A percentile compares a stretch with the other conserved stretches of the same genome.
phyloP scores from a whole-genome alignment of 2,329 filamentous ascomycete species.

The Fusarium mangiferae region DNA sequence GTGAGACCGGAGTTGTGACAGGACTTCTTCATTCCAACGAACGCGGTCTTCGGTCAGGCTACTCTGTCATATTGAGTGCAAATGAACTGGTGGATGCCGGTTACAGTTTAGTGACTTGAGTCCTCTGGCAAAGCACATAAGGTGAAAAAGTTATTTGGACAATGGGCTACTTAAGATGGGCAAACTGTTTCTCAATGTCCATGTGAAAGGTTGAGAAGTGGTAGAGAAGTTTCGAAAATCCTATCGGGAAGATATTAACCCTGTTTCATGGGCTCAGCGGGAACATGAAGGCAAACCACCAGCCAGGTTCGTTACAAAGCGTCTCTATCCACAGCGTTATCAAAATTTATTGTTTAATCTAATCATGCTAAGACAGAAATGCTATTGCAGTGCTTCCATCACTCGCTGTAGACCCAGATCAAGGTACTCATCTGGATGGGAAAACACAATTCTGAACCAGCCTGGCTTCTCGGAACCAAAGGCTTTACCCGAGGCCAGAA shows the following conservation, averaged over 20 bases:
- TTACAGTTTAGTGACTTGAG: neutral
- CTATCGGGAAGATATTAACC: neutral
- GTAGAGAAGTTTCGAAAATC: neutral
- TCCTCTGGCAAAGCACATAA: neutral
- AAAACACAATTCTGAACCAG: constrained; percentile 55
- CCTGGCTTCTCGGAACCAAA: constrained; percentile 53
- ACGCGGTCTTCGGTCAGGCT: neutral
- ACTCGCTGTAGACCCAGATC: constrained; percentile 42
- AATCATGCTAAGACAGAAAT: neutral
- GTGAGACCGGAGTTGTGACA: neutral
- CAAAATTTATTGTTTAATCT: neutral
- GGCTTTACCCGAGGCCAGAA: constrained; percentile 49
- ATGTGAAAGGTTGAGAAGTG: neutral
- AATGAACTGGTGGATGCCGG: neutral
- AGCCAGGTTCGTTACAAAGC: neutral
- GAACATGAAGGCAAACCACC: neutral
- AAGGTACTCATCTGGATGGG: constrained; percentile 46
- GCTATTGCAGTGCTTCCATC: constrained; percentile 27
- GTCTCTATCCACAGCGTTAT: neutral
- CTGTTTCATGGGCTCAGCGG: neutral
- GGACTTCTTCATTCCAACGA: neutral
- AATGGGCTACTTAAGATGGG: neutral
- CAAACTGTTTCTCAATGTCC: neutral
- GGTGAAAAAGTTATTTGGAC: neutral
- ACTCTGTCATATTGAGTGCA: neutral